Conservation (phyloP, 164 flowering plant species). For the Vitis vinifera region ASM3070453v1 NC_081821.1:1821501-1822000, state of each 20-base stretch:
- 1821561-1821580: conserved; percentile 19
- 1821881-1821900: conserved; percentile 40
- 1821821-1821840: conserved; percentile 45
- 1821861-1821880: conserved; percentile 88
- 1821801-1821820: conserved; percentile 48
- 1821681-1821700: conserved; percentile 39
- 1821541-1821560: conserved; percentile 19
- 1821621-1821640: conserved; percentile 40
- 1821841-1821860: conserved; percentile 68
- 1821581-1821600: background rate
- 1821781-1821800: conserved; percentile 73
- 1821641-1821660: conserved; percentile 39
- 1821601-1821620: conserved; percentile 19
- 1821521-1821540: conserved; percentile 17
- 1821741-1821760: background rate
- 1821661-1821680: conserved; percentile 8
- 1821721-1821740: conserved; percentile 10
- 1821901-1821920: conserved; percentile 30
- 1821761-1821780: conserved; percentile 40
- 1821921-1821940: conserved; percentile 9
- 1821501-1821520: conserved; percentile 27
- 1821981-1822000: conserved; percentile 18
- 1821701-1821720: conserved; percentile 12
- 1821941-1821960: conserved; percentile 40
- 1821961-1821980: conserved; percentile 21